Percentiles rank a stretch among this genome's conserved stretches.
phyloP scores from a whole-genome alignment of 148 eudicot genomes.

The Arctostaphylos glauca region DNA sequence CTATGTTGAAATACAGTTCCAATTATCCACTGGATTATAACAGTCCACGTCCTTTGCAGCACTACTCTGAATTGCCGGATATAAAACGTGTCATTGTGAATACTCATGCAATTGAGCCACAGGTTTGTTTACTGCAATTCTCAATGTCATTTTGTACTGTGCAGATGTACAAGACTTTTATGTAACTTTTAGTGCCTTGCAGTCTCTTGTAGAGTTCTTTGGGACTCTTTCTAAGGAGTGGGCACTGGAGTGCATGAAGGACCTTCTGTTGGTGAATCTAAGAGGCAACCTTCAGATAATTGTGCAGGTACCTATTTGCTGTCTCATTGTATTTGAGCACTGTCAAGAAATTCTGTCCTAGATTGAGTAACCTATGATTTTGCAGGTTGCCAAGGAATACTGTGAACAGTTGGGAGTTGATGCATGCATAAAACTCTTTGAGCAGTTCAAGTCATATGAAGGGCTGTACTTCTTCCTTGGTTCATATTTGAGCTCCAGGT shows the following conservation, averaged over 20 bases:
- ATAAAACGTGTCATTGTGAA: constrained; percentile 95
- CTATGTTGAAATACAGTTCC: background rate
- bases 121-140: constrained; percentile 42
- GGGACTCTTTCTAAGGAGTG: constrained; percentile 95
- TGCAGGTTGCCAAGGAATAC: constrained; percentile 96
- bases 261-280: constrained; percentile 82
- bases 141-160: background rate
- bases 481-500: constrained; percentile 95
- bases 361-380: background rate
- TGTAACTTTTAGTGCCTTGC: constrained; percentile 20
- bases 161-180: background rate
- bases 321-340: constrained; percentile 4
- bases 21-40: constrained; percentile 3
- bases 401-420: constrained; percentile 90
- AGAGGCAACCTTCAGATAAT: constrained; percentile 97
- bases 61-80: constrained; percentile 80
- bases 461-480: constrained; percentile 95
- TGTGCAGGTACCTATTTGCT: constrained; percentile 65
- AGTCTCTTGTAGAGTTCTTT: constrained; percentile 96
- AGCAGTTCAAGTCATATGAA: constrained; percentile 94
- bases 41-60: constrained; percentile 52
- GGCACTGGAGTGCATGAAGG: constrained; percentile 99
- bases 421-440: constrained; percentile 86
- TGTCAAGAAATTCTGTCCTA: background rate
- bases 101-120: constrained; percentile 98